Percentiles rank a stretch among this genome's conserved stretches.
Conservation (phyloP, 1,284 basidiomycete genomes). For the Moniliophthora roreri region DNA sequence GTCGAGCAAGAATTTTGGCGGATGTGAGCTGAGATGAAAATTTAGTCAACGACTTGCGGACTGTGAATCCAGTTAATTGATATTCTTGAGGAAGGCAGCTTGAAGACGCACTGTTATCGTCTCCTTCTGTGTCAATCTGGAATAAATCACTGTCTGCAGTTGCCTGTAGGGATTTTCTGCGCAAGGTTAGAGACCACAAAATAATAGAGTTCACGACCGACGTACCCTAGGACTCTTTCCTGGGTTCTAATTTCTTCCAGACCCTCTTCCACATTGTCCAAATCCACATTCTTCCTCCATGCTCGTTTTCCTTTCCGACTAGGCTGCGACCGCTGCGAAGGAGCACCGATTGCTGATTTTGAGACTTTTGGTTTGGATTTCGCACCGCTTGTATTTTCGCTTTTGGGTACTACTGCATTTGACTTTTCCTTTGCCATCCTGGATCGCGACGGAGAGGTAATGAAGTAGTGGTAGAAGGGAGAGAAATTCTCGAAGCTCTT, state of each 20-base stretch:
- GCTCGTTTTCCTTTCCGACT: constrained; percentile 89
- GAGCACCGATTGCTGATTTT: constrained; percentile 51
- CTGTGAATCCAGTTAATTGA: constrained; percentile 31
- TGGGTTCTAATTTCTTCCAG: constrained; percentile 76
- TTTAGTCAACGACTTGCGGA: constrained; percentile 54
- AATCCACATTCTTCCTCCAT: constrained; percentile 91
- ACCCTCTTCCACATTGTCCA: constrained; percentile 72
- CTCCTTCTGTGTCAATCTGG: constrained; percentile 76
- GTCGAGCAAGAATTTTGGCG: constrained; percentile 79
- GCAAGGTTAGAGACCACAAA: constrained; percentile 19
- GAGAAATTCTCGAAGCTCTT: neutral
- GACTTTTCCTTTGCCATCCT: constrained; percentile 4
- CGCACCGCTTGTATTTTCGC: constrained; percentile 3
- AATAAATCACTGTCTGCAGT: constrained; percentile 76
- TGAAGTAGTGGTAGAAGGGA: neutral
- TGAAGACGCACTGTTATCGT: constrained; percentile 60
- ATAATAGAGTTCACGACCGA: constrained; percentile 10
- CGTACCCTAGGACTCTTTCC: constrained; percentile 77
- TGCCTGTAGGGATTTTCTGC: constrained; percentile 44
- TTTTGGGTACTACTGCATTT: neutral
- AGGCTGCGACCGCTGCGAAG: constrained; percentile 68
- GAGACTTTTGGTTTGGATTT: constrained; percentile 9
- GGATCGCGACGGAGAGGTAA: neutral
- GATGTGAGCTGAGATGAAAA: constrained; percentile 69
- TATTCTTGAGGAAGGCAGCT: neutral